Base-by-base conservation (phyloP, 768 basidiomycete genomes). In the Melanogaster broomeanus region DNA sequence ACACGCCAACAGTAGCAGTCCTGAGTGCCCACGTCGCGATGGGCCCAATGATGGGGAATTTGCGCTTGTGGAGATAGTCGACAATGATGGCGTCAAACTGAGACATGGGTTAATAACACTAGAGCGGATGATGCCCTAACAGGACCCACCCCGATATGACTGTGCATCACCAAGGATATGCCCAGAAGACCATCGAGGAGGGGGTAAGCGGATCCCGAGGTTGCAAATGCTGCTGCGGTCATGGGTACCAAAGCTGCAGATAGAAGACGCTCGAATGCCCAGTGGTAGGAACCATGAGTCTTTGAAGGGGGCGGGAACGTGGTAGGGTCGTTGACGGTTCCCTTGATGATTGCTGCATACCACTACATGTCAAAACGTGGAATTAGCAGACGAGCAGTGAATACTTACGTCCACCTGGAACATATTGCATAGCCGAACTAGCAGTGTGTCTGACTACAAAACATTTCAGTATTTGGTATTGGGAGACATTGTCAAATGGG, bases 311-410 rank as follows among this genome's bases (percentile, higher is more conserved):
- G 68, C 19, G 96, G 95, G 76, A 96, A 98, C 9, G 84, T 75
- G 2, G 90, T 93, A 2, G 95, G 90, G 68, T 99, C 97, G 73
- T 99, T 98, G 53, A 93, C 94, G 27, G 92, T 90, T 45, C 96
- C 97, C 67, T 83, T 83, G 74, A 88, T 82, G 64, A 97, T 81
- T 52, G 94, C 93, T 92, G 56, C 16, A 25, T 27, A 30, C 2
- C 18, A 39, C 40, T 15, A 25, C 1, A 8, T 15, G 0, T 59
- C 16, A 48, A 43, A n/a, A 42, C 8, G 19, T 25, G 38, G 16
- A 8, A 16, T n/a, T 33, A 2, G 22, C 15, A 15, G 16, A 46
- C 27, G 11, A 18, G 39, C 7, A 28, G 21, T 21, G 24, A 1
- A 16, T 21, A 83, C 85, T 62, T 65, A 87, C 85, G 86, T 62